Evolutionary conservation across 352 stramenopile genomes (phyloP).

Genomic region (Aphanomyces stellatus): DNA sequence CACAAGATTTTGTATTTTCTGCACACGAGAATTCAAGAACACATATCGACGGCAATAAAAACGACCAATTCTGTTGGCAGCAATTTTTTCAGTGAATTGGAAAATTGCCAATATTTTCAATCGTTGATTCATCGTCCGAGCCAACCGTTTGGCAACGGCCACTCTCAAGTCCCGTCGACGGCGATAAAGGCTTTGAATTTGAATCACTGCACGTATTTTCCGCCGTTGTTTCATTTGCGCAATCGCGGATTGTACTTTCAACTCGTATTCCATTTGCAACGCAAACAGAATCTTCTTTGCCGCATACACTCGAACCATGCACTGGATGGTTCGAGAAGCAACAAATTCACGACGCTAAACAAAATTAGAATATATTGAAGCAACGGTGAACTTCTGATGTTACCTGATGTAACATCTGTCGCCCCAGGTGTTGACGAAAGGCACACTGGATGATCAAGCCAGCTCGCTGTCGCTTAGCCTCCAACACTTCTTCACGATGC

Average conservation of each 20-base stretch:
- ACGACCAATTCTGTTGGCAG: not conserved
- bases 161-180: constrained; percentile 16
- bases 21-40: not conserved
- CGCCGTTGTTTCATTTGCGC: constrained; percentile 9
- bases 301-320: not conserved
- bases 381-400: not conserved
- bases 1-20: constrained; percentile 19
- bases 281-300: not conserved
- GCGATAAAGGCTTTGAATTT: constrained; percentile 29
- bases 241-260: constrained; percentile 9
- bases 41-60: not conserved
- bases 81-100: not conserved
- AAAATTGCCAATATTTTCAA: not conserved
- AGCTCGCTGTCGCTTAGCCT: not conserved
- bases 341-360: constrained; percentile 3
- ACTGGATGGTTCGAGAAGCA: constrained; percentile 3
- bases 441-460: constrained; percentile 7
- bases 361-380: not conserved
- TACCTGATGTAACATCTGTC: not conserved
- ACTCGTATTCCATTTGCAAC: constrained; percentile 10
- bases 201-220: constrained; percentile 21
- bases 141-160: constrained; percentile 8
- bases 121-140: not conserved
- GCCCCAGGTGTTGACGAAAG: not conserved
- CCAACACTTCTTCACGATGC: constrained; percentile 20